Conservation (phyloP, 2,329 filamentous ascomycete species). For the Phyllosticta citriasiana region DNA sequence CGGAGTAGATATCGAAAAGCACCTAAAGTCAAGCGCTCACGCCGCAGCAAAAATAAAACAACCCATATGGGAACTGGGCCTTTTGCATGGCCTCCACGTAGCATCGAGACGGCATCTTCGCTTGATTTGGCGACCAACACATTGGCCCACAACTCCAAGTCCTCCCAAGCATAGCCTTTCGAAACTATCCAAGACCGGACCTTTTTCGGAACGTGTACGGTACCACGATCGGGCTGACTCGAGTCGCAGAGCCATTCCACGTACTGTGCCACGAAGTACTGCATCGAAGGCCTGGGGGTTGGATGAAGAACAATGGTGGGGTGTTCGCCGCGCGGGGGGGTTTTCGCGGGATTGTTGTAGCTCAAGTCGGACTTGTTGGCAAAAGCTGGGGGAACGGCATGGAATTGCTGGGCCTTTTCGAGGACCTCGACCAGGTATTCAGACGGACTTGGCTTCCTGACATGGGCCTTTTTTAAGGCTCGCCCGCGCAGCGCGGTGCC, state of each 20-base stretch:
- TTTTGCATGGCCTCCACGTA: background rate
- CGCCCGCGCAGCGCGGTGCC: background rate
- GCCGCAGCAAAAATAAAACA: conserved; percentile 37
- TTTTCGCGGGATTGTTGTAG: background rate
- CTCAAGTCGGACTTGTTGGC: conserved; percentile 4
- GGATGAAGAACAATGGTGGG: background rate
- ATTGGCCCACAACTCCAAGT: conserved; percentile 4
- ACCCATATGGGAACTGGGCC: conserved; percentile 36
- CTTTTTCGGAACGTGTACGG: background rate
- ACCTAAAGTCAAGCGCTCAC: conserved; percentile 28
- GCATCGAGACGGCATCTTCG: background rate
- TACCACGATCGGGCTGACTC: background rate
- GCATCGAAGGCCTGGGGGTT: background rate
- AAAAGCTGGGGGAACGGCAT: background rate
- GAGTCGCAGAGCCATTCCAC: background rate
- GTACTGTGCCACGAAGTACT: background rate
- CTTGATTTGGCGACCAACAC: background rate
- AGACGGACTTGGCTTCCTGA: background rate
- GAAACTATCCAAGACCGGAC: background rate
- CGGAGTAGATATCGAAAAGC: conserved; percentile 34
- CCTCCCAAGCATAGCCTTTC: background rate
- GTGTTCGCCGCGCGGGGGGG: background rate
- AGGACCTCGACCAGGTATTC: background rate
- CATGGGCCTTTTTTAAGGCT: background rate
- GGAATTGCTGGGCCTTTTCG: background rate